These are phyloP conservation scores for Linnemannia zychae DNA, from an alignment of 192 early-diverging fungal species.

Conservation along the genomic window DNA sequence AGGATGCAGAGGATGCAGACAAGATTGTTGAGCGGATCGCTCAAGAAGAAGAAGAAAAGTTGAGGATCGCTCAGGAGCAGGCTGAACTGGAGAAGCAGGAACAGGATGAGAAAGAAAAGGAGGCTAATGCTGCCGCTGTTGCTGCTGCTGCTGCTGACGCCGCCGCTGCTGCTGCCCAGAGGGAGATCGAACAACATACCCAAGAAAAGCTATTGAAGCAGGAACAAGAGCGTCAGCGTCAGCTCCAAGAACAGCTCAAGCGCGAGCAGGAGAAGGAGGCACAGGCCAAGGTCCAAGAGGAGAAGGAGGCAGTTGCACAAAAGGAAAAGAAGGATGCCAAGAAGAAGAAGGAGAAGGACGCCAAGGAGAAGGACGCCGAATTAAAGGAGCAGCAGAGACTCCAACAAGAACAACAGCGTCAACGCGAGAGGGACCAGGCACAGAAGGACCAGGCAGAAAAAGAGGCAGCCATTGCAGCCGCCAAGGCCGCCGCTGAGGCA, in stretches of 20 bases:
- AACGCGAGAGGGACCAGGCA: neutral
- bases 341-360: conserved; percentile 41
- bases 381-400: neutral
- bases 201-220: conserved; percentile 10
- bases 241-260: conserved; percentile 24
- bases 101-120: conserved; percentile 8
- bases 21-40: conserved; percentile 41
- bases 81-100: conserved; percentile 8
- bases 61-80: conserved; percentile 16
- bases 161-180: neutral
- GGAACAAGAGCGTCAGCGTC: conserved; percentile 19
- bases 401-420: neutral
- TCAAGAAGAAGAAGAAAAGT: conserved; percentile 27
- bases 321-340: conserved; percentile 51
- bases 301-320: conserved; percentile 13
- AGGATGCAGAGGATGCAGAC: conserved; percentile 35
- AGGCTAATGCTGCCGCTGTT: neutral
- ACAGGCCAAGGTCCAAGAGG: neutral
- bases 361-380: conserved; percentile 24
- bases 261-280: conserved; percentile 12
- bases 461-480: conserved; percentile 2
- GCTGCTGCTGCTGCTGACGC: conserved; percentile 16
- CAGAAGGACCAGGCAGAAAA: conserved; percentile 5
- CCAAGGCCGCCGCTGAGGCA: conserved; percentile 3
- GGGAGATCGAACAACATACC: neutral